A percentile compares a stretch with the other conserved stretches of the same genome.
Conservation (phyloP, 2,329 filamentous ascomycete genomes). For the Beauveria caledonica region DNA sequence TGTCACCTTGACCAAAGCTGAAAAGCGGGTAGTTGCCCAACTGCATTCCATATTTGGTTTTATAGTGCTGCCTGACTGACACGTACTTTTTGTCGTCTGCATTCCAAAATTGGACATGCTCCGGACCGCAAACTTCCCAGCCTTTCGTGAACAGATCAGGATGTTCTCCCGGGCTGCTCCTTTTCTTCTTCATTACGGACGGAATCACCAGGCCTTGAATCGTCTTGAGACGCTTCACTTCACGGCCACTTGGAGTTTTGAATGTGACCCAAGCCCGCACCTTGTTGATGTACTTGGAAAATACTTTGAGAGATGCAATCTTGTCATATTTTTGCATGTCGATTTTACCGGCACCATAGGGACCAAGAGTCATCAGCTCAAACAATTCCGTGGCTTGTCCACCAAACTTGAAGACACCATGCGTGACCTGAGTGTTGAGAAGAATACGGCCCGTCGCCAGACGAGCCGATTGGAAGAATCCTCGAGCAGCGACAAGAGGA, state of each 20-base stretch:
- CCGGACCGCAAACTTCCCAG: constrained; percentile 25
- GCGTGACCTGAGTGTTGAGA: constrained; percentile 47
- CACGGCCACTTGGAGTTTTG: constrained; percentile 23
- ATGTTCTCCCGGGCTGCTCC: constrained; percentile 12
- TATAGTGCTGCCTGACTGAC: constrained; percentile 37
- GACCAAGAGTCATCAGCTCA: constrained; percentile 15
- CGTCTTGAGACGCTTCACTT: constrained; percentile 22
- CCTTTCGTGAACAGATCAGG: constrained; percentile 17
- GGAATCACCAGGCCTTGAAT: constrained; percentile 22
- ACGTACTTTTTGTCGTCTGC: constrained; percentile 22
- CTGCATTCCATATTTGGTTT: constrained; percentile 28
- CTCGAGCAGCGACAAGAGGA: constrained; percentile 36
- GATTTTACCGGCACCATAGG: neutral
- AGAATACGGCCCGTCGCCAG: constrained; percentile 45
- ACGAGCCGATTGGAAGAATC: constrained; percentile 48
- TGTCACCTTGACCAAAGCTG: constrained; percentile 52
- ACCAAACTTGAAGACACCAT: constrained; percentile 41
- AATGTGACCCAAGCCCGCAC: constrained; percentile 28
- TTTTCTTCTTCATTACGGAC: constrained; percentile 17
- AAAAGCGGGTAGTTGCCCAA: constrained; percentile 47
- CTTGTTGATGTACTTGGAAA: constrained; percentile 32
- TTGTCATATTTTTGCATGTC: too few relatives aligned
- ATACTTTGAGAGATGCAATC: constrained; percentile 16
- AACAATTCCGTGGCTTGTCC: constrained; percentile 30
- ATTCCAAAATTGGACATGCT: constrained; percentile 25